phyloP scores from a whole-genome alignment of 306 rosid species.

The peach (Prunus persica) region DNA sequence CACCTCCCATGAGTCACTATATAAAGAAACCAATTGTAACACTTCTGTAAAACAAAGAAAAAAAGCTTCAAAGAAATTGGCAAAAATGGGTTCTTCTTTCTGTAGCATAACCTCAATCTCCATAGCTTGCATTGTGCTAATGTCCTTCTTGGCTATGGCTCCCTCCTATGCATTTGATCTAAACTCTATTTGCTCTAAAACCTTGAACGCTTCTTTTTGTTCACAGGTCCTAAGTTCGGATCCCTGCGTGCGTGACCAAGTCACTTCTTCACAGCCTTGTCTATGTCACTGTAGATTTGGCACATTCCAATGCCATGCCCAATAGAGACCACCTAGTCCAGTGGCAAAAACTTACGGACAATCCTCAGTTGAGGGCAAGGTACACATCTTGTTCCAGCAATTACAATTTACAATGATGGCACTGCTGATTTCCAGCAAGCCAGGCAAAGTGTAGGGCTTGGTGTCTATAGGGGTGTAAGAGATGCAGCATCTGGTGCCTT shows the following conservation, averaged over 20 bases:
- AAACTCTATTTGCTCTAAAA: not conserved
- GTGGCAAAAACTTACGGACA: not conserved
- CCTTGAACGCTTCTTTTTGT: not conserved
- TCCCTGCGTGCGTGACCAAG: not conserved
- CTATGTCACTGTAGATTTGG: not conserved
- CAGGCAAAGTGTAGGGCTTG: not conserved
- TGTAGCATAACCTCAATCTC: not conserved
- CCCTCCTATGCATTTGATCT: not conserved
- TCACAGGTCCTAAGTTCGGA: not conserved
- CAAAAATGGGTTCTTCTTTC: not conserved
- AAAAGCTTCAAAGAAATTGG: not conserved
- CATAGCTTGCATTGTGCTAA: not conserved
- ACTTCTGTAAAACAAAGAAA: not conserved
- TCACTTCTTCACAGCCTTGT: conserved; percentile 6
- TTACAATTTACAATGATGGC: not conserved
- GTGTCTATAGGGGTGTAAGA: not conserved
- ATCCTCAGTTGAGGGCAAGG: not conserved
- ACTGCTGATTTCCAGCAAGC: conserved; percentile 4
- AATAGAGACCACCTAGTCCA: not conserved
- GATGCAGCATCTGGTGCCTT: not conserved
- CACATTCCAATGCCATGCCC: not conserved
- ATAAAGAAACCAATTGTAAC: not conserved
- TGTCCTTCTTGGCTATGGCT: not conserved
- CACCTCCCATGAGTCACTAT: not conserved
- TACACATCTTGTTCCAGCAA: not conserved